Conservation (phyloP, 306 rosid genomes). For the Cucurbita argyrosperma region DNA sequence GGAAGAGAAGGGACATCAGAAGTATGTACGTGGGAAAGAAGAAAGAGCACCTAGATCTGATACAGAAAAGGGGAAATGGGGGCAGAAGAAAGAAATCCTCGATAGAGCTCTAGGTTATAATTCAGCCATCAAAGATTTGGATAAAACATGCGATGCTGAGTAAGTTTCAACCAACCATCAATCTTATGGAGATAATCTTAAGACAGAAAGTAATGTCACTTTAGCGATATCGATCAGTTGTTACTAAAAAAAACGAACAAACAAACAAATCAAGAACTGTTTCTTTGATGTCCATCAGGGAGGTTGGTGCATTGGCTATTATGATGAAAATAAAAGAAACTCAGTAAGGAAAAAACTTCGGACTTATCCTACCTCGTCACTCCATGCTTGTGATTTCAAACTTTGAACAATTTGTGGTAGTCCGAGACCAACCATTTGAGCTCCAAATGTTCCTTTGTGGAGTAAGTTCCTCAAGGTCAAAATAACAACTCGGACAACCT, state of each 20-base stretch:
- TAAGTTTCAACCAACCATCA: background rate
- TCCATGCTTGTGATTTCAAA: conserved; percentile 99
- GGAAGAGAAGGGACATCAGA: background rate
- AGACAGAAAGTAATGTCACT: background rate
- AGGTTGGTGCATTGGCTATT: background rate
- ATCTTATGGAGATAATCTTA: background rate
- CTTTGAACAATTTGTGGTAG: conserved; percentile 86
- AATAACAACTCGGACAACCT: conserved; percentile 98
- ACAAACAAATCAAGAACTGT: background rate
- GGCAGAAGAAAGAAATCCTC: background rate
- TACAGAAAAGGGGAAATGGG: background rate
- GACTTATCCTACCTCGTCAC: conserved; percentile 78
- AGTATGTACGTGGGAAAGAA: background rate
- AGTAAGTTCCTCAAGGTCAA: conserved; percentile 77
- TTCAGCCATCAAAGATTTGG: background rate
- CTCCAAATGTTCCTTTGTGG: conserved; percentile 75
- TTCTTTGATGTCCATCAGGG: background rate
- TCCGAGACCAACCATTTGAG: conserved; percentile 94
- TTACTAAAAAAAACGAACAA: background rate
- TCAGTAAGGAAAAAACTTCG: background rate
- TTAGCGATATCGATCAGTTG: background rate
- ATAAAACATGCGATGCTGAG: background rate
- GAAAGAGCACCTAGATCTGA: background rate
- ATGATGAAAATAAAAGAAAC: background rate
- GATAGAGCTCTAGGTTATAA: background rate